Evolutionary conservation across 805 yeast genomes (phyloP), one percentile per base, ranked within the genome.

Genomic region (Cyberlindnera americana): DNA sequence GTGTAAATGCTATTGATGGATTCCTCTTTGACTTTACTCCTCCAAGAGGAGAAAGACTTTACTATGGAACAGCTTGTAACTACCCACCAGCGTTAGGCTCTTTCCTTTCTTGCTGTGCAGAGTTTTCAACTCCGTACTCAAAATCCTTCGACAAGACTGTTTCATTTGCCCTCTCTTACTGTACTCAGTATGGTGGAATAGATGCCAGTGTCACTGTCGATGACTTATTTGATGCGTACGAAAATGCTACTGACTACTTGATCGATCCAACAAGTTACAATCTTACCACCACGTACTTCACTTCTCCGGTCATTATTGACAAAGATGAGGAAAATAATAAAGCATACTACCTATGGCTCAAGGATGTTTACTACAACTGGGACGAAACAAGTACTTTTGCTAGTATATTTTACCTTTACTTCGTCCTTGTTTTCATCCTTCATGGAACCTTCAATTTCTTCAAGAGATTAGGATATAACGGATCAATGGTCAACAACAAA

Each of bases 341-440:
- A 3, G n/a, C 7, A 3, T 28, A 31, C 11, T 38, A 38, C 22
- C 18, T 18, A 3, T 47, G 42, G 24, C 35, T 40, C 8, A 19
- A 41, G 24, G 23, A 19, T 8, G 3, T 29, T 3, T 43, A 47
- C 33, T 52, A 39, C 35, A 48, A 54, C 34, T 46, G 47, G 40
- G 57, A 53, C 30, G 23, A 23, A 27, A 44, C 48, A n/a, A 37
- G 38, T 6, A 6, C 38, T 6, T 48, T 49, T 61, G 59, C 52
- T 5, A 63, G 58, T 33, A 61, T 60, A 5, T 49, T 71, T 23
- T 45, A 64, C 37, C 53, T 57, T 8, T 72, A 61, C 49, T 73
- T 73, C 64, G 58, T 59, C n/a, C 14, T 62, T 3, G 59, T 71
- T 0, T 52, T 72, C 48, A n/a, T 68, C 0, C 26, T 66, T 14